These are phyloP conservation scores for Sungouiella blattae DNA, from an alignment of 805 yeast genomes.

Conservation along the genomic window DNA sequence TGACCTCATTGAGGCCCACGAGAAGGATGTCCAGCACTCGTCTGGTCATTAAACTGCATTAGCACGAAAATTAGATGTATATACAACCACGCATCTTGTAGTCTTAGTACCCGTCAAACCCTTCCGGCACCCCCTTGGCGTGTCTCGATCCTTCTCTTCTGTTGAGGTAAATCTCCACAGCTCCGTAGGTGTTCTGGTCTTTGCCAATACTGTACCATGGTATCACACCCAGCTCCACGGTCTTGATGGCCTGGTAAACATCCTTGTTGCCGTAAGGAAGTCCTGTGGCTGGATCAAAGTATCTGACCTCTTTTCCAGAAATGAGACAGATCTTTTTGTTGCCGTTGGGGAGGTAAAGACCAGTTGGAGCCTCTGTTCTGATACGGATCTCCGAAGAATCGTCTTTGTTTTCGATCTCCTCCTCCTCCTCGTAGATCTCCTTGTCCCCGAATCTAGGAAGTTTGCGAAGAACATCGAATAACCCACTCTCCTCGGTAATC, in stretches of 20 bases:
- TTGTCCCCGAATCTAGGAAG: slow-evolving; percentile 64
- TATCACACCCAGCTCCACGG: slow-evolving; percentile 44
- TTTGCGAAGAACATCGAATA: slow-evolving; percentile 41
- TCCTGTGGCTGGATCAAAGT: slow-evolving; percentile 84
- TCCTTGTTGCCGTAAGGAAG: slow-evolving; percentile 83
- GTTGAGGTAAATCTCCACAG: slow-evolving; percentile 40
- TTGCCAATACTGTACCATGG: slow-evolving; percentile 52
- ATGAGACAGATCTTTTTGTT: slow-evolving; percentile 66
- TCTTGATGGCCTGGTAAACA: slow-evolving; percentile 63
- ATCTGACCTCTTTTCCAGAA: slow-evolving; percentile 74
- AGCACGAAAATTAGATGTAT: background rate
- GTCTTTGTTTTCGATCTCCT: slow-evolving; percentile 33
- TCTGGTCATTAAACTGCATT: slow-evolving; percentile 6
- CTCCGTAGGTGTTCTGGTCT: slow-evolving; percentile 53
- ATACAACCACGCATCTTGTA: background rate
- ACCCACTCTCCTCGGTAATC: slow-evolving; percentile 32
- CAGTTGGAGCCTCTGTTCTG: slow-evolving; percentile 70
- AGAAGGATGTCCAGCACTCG: slow-evolving; percentile 56
- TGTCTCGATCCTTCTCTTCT: slow-evolving; percentile 55
- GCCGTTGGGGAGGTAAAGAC: slow-evolving; percentile 68
- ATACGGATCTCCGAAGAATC: slow-evolving; percentile 43
- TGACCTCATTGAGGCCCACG: slow-evolving; percentile 60
- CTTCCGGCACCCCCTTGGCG: slow-evolving; percentile 87
- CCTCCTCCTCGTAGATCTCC: slow-evolving; percentile 42
- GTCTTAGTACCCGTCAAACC: slow-evolving; percentile 47